Conservation (phyloP, 2,329 filamentous ascomycete genomes). For the Aspergillus fischeri region DNA sequence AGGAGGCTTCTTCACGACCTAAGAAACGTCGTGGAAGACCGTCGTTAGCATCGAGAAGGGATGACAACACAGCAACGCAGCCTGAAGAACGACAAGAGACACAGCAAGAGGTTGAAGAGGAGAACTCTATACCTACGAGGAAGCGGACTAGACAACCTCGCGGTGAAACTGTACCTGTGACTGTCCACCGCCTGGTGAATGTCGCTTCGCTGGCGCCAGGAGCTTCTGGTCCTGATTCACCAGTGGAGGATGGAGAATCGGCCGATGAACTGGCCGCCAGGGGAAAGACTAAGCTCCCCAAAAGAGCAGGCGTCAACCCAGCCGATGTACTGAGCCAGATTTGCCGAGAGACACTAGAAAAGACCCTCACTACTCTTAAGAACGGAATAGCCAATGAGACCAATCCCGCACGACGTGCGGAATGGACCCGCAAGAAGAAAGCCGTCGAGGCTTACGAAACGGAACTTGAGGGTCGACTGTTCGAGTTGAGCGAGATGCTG, state of each 20-base stretch:
- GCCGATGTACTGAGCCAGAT: slow-evolving; percentile 51
- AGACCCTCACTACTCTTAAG: slow-evolving; percentile 41
- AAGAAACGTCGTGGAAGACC: slow-evolving; percentile 13
- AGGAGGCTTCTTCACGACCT: slow-evolving; percentile 1
- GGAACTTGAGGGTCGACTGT: slow-evolving; percentile 47
- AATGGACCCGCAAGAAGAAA: slow-evolving; percentile 44
- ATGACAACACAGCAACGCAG: slow-evolving; percentile 3
- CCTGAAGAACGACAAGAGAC: slow-evolving; percentile 7
- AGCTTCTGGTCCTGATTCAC: slow-evolving; percentile 16
- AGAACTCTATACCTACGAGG: slow-evolving; percentile 12
- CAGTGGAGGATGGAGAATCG: slow-evolving; percentile 24
- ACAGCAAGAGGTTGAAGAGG: slow-evolving; percentile 8
- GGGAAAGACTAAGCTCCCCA: slow-evolving; percentile 36
- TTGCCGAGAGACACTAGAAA: slow-evolving; percentile 48
- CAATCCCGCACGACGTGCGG: slow-evolving; percentile 35
- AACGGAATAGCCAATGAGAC: slow-evolving; percentile 38
- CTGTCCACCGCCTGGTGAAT: slow-evolving; percentile 39
- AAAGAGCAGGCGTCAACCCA: slow-evolving; percentile 44
- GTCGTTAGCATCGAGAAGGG: slow-evolving; percentile 7
- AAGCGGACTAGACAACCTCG: slow-evolving; percentile 27
- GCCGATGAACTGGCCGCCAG: slow-evolving; percentile 29
- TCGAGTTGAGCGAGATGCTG: slow-evolving; percentile 50
- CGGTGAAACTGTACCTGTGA: slow-evolving; percentile 38
- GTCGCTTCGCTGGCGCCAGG: slow-evolving; percentile 26
- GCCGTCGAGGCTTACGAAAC: slow-evolving; percentile 46